Percentiles rank a stretch among this genome's conserved stretches.
These are phyloP conservation scores for Oryza glaberrima DNA, from an alignment of 176 grass and related monocot species.

Conservation along the genomic window DNA sequence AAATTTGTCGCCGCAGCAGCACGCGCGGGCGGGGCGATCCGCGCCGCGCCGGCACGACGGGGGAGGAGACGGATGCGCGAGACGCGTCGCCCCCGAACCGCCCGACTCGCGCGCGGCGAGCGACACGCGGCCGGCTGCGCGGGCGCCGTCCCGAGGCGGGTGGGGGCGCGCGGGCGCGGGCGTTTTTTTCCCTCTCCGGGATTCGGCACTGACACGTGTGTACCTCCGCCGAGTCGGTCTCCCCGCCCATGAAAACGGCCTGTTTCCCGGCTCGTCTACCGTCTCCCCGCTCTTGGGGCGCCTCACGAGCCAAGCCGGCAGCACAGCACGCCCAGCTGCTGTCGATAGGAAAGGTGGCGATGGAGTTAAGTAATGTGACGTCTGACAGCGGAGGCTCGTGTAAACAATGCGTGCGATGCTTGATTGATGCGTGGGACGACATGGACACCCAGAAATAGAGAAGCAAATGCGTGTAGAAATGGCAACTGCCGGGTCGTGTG, in stretches of 20 bases:
- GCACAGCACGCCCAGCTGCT: not conserved
- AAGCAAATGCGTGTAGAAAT: slow-evolving; percentile 1
- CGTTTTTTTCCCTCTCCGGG: not conserved
- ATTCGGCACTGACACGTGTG: slow-evolving; percentile 27
- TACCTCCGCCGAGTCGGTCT: not conserved
- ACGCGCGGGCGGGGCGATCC: too few species aligned
- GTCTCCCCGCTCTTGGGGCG: not conserved
- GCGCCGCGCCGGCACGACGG: not conserved
- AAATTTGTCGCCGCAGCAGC: not conserved
- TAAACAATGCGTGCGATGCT: not conserved
- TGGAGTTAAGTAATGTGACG: not conserved
- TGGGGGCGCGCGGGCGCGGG: not conserved
- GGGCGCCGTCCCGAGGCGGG: not conserved
- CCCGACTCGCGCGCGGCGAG: not conserved
- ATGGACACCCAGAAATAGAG: not conserved
- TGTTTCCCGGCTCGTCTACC: slow-evolving; percentile 17
- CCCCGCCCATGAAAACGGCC: not conserved
- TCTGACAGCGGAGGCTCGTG: not conserved
- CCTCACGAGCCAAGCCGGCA: not conserved
- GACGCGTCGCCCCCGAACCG: not conserved
- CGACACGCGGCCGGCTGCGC: slow-evolving; percentile 10
- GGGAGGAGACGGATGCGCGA: not conserved
- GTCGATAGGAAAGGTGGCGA: slow-evolving; percentile 25
- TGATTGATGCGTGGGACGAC: not conserved
- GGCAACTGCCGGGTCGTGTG: slow-evolving; percentile 5